Evolutionary conservation across 192 early-diverging fungal species (phyloP), one percentile per base, ranked within the genome.

Genomic region (Backusella westeae): DNA sequence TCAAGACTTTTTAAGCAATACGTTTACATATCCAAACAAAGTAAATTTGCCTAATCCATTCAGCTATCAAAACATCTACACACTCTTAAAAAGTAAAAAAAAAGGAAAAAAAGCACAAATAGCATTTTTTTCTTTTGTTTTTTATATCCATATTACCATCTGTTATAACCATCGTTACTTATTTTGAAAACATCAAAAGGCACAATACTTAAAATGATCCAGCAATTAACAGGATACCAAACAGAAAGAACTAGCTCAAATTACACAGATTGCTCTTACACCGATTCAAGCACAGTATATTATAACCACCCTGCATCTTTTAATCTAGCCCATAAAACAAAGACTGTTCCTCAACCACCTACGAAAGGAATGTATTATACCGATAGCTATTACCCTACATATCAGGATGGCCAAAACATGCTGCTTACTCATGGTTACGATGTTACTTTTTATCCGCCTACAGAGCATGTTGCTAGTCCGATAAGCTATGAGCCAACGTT

Each of bases 11-110:
- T 63, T 63, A 63, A 63, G 67, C n/a, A 68, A 68, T 68, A n/a
- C 0, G 67, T 68, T 68, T 68, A 68, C 67, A 68, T 68, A 68
- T n/a, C 67, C 67, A 68, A 68, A 68, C 67, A 35, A 35, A 68
- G 67, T 68, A 68, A 68, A 35, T n/a, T 68, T 68, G 29, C 67
- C 67, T 36, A 68, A 63, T 63, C 21, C 4, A 63, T 29, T 63
- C 23, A 63, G 23, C 12, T 12, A 63, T 63, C 56, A 63, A 63
- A 63, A 63, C 56, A 63, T 63, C 56, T 29, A 14, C 9, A 63
- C 23, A 12, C 21, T 63, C 26, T 63, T 29, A 63, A 63, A 59
- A 59, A 59, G 26, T 3, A 29, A n/a, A 63, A 63, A 12, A 0
- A 63, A 26, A 14, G 26, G 29, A 29, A 26, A 63, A 63, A 63